Conservation (phyloP, 768 basidiomycete genomes). For the Tulasnella calospora region DNA sequence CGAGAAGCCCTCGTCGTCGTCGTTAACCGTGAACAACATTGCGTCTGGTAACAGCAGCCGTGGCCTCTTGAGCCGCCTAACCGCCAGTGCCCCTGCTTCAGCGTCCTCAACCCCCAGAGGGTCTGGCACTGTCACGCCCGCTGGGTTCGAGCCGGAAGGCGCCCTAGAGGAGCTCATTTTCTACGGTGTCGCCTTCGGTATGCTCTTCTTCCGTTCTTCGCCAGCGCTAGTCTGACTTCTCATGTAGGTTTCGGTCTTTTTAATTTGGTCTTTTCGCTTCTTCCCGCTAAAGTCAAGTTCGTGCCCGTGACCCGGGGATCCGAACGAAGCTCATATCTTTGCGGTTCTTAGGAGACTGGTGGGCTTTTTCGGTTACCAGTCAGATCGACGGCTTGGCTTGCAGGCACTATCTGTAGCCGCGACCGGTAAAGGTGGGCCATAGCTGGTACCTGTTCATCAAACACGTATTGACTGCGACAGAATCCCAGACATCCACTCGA, state of each 20-base stretch:
- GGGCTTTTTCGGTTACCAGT: conserved; percentile 70
- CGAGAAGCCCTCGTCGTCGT: conserved; percentile 5
- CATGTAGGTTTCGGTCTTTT: conserved; percentile 57
- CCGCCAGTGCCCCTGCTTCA: conserved; percentile 27
- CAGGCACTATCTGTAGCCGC: conserved; percentile 66
- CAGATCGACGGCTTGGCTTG: conserved; percentile 63
- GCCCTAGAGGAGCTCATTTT: conserved; percentile 68
- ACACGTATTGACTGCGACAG: background rate
- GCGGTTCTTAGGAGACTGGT: conserved; percentile 52
- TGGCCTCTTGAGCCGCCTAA: conserved; percentile 34
- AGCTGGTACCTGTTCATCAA: background rate
- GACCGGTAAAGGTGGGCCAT: conserved; percentile 38
- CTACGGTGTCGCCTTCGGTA: conserved; percentile 73
- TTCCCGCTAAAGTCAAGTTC: conserved; percentile 67
- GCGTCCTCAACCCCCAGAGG: conserved; percentile 30
- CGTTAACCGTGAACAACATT: background rate
- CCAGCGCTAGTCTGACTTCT: background rate
- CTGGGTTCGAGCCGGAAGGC: conserved; percentile 40
- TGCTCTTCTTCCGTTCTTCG: background rate
- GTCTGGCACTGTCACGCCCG: conserved; percentile 14
- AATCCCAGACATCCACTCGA: conserved; percentile 59
- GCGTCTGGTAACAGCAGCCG: background rate
- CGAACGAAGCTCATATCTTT: background rate
- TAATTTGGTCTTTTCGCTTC: conserved; percentile 71
- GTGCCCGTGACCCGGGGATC: background rate